These are phyloP conservation scores for Pachysandra terminalis DNA, from an alignment of 164 flowering plant species.

Conservation along the genomic window DNA sequence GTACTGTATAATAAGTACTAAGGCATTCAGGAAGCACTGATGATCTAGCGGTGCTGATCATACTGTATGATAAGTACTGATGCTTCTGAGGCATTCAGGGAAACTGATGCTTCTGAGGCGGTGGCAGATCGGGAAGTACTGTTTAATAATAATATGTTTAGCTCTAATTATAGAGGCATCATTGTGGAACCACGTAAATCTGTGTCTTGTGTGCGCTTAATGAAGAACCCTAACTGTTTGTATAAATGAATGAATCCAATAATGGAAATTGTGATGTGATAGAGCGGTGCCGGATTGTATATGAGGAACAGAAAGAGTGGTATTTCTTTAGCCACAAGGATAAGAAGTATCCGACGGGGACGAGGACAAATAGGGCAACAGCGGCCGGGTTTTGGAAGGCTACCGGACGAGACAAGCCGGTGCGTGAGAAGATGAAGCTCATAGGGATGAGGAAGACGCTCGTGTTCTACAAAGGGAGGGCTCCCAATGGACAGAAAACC, in stretches of 20 bases:
- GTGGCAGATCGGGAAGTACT: too few relatives aligned
- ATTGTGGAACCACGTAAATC: too few relatives aligned
- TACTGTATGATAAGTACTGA: too few relatives aligned
- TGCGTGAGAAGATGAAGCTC: slow-evolving; percentile 59
- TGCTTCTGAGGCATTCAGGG: too few relatives aligned
- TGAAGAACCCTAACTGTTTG: too few relatives aligned
- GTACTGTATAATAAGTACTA: too few relatives aligned
- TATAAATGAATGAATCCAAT: background rate
- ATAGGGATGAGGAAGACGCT: slow-evolving; percentile 97
- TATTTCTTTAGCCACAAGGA: slow-evolving; percentile 93
- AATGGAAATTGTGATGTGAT: slow-evolving; percentile 3
- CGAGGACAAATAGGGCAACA: slow-evolving; percentile 85
- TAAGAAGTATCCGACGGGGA: slow-evolving; percentile 90
- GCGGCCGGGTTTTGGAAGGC: slow-evolving; percentile 95
- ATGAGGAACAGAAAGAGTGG: slow-evolving; percentile 86
- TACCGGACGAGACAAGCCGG: slow-evolving; percentile 84
- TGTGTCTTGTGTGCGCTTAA: too few relatives aligned
- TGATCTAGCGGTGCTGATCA: too few relatives aligned
- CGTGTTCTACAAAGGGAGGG: slow-evolving; percentile 85
- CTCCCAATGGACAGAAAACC: slow-evolving; percentile 86
- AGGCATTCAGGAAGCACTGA: too few relatives aligned
- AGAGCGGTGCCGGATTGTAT: slow-evolving; percentile 82
- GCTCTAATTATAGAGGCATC: too few relatives aligned
- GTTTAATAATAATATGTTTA: too few relatives aligned
- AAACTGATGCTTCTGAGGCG: too few relatives aligned